Percentiles rank a stretch among this genome's conserved stretches.
These are phyloP conservation scores for Blastobotrys proliferans DNA, from an alignment of 1,139 yeast genomes.

Conservation along the genomic window DNA sequence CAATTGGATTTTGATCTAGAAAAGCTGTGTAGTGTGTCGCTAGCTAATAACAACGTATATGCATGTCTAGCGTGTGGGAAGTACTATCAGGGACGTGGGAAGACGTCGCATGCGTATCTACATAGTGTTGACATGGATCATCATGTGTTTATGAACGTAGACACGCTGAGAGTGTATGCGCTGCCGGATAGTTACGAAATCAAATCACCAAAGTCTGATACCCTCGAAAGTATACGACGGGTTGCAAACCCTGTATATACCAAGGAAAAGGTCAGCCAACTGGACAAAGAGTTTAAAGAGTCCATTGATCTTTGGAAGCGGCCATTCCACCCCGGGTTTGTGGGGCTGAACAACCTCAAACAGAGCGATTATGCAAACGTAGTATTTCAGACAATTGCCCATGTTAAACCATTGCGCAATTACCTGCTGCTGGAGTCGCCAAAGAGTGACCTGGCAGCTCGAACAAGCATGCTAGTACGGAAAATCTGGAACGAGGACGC, in stretches of 20 bases:
- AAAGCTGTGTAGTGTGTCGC: slow-evolving; percentile 59
- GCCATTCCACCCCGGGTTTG: slow-evolving; percentile 55
- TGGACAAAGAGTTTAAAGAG: slow-evolving; percentile 28
- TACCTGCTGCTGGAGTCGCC: slow-evolving; percentile 38
- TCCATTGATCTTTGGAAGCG: slow-evolving; percentile 37
- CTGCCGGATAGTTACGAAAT: slow-evolving; percentile 59
- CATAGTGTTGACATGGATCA: slow-evolving; percentile 64
- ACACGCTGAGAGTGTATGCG: slow-evolving; percentile 46
- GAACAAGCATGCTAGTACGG: slow-evolving; percentile 46
- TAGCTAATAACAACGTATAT: slow-evolving; percentile 59
- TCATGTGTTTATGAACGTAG: slow-evolving; percentile 58
- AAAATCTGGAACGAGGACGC: slow-evolving; percentile 62
- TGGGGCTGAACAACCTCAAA: slow-evolving; percentile 57
- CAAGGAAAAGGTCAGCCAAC: slow-evolving; percentile 31
- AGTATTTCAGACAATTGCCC: slow-evolving; percentile 53
- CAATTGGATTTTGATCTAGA: slow-evolving; percentile 68
- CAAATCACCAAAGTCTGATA: slow-evolving; percentile 27
- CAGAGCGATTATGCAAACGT: slow-evolving; percentile 54
- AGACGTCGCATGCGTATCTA: slow-evolving; percentile 58
- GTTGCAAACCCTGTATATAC: slow-evolving; percentile 52
- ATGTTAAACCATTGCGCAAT: slow-evolving; percentile 51
- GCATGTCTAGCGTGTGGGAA: slow-evolving; percentile 74
- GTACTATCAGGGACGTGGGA: slow-evolving; percentile 65
- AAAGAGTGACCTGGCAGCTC: slow-evolving; percentile 27
- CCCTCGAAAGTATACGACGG: slow-evolving; percentile 49